phyloP scores from a whole-genome alignment of 805 yeast genomes.

The Wickerhamiella brachini region DNA sequence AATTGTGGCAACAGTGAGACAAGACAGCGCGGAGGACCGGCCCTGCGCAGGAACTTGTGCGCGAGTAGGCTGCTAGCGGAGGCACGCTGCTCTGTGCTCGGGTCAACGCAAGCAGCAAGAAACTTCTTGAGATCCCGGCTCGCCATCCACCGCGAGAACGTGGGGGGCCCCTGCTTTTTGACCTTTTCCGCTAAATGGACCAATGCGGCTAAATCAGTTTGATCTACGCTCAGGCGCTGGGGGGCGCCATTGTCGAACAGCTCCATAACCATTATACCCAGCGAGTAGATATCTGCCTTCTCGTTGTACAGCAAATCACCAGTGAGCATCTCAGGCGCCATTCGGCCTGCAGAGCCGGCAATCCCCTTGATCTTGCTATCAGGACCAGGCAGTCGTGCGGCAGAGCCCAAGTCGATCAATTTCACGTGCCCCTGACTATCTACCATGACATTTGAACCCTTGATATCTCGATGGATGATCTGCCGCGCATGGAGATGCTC shows the following conservation, averaged over 20 bases:
- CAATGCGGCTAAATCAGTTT: constrained; percentile 57
- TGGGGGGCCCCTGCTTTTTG: constrained; percentile 53
- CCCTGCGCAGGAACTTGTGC: constrained; percentile 39
- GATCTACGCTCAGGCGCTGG: constrained; percentile 69
- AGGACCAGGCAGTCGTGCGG: constrained; percentile 61
- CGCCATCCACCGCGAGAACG: constrained; percentile 23
- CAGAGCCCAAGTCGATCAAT: constrained; percentile 85
- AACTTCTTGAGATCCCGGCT: constrained; percentile 71
- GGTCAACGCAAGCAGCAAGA: constrained; percentile 81
- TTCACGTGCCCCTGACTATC: constrained; percentile 77
- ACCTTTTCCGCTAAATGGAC: constrained; percentile 78
- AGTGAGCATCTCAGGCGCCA: constrained; percentile 79
- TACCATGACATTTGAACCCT: constrained; percentile 83
- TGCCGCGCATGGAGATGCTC: constrained; percentile 83
- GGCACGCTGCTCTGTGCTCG: constrained; percentile 84
- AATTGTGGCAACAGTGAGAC: constrained; percentile 27
- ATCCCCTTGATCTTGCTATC: constrained; percentile 52
- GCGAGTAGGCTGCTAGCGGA: constrained; percentile 67
- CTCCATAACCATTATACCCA: constrained; percentile 77
- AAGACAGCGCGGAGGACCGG: constrained; percentile 19
- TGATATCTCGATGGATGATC: constrained; percentile 92
- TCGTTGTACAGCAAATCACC: constrained; percentile 62
- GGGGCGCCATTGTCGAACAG: constrained; percentile 74
- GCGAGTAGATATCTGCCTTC: constrained; percentile 71
- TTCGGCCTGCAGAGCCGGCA: constrained; percentile 86